Base-by-base conservation (phyloP, 2,329 filamentous ascomycete genomes). In the Zalaria obscura region DNA sequence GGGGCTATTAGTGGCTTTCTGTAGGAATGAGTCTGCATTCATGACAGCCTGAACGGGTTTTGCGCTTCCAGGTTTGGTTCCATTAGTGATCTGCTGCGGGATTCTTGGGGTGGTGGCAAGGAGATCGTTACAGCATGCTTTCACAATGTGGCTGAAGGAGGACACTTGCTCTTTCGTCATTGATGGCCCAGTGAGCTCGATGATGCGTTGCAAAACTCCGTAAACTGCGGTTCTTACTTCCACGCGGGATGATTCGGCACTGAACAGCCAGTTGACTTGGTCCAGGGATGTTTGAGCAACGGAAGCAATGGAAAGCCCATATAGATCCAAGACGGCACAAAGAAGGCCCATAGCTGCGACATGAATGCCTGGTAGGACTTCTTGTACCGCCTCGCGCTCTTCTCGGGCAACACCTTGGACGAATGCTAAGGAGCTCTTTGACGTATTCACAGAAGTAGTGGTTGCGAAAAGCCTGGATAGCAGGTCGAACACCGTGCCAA, bases 331-430 rank as follows among this genome's bases (percentile, higher is more conserved):
- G 36, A 91, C 55, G 7, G 66, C 60, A 5, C 68, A 58, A 25
- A 84, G 61, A 1, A 93, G 61, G 25, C 72, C 61, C 41, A 93
- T 63, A n/a, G 76, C 73, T 9, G 81, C 76, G 9, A 78, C 61
- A 53, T 95, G 86, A 33, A 95, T 73, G 6, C 73, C 68, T 4
- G 88, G 83, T 7, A 95, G 68, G 11, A 75, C 67, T 37, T 72
- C 65, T 75, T 83, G 88, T 3, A 95, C 69, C 36, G 79, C 75
- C 40, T 93, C 85, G 46, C 80, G 80, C 60, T 95, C 89, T 39
- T 93, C 83, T 46, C 81, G 75, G 28, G 78, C 72, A 47, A 91
- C 75, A 47, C 84, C 80, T 5, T 78, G 69, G 50, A 87, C 88
- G 45, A 78, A 68, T 45, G 79, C 74, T n/a, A 76, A 61, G 2